Base-by-base conservation (phyloP, 371 early-diverging fungal genomes). In the Rhizopus sp. region DNA sequence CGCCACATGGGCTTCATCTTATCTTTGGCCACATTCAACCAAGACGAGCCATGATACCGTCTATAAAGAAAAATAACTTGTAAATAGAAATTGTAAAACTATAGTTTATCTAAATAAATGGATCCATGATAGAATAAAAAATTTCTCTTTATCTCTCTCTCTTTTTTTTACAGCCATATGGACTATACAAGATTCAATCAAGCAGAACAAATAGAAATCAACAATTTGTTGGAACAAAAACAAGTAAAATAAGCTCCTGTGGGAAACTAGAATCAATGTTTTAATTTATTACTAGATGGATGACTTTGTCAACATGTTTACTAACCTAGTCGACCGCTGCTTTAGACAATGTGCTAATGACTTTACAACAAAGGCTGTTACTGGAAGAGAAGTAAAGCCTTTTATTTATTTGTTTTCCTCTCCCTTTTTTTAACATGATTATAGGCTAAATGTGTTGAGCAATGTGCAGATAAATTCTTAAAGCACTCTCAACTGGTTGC, bases 401-500 rank as follows among this genome's bases (percentile, higher is more conserved):
- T 13, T 10, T n/a, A n/a, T 34, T 17, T 51, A 16, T 41, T 44
- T 50, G 32, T 12, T 48, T 34, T 42, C n/a, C 17, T 40, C 17
- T 40, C 23, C 23, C 2, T 23, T 23, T 23, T 23, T 23, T 23
- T 23, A 23, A 23, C 23, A 23, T 23, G 23, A 23, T 23, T 23
- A 23, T 68, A 90, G 91, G 84, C 86, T 57, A 75, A 81, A 7
- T 97, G 97, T 79, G 78, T 93, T 40, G 75, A 78, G 60, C 83
- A 83, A 55, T 97, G 97, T 72, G 86, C 92, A 12, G 92, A 92
- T 68, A 94, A 94, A 79, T 93, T 94, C 82, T 78, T 97, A 75
- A 91, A 93, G 81, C 88, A 92, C 69, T 87, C 92, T 63, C 92
- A 94, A 76, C 87, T 95, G 16, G 87, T 93, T 13, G 86, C 89